Base-by-base conservation (phyloP, 1,284 basidiomycete genomes). In the Naganishia sp. region DNA sequence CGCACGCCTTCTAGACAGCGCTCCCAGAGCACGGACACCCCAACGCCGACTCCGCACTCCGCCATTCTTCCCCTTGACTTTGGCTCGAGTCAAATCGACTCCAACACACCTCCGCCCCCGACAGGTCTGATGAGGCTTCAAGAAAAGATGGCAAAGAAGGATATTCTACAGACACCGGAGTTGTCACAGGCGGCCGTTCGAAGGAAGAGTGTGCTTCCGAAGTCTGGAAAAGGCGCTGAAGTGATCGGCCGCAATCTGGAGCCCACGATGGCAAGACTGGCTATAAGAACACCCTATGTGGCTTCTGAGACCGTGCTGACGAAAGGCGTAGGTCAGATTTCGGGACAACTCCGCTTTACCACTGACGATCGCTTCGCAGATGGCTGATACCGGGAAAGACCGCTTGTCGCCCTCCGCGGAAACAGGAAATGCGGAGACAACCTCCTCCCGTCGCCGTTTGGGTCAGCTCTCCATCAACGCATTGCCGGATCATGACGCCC, bases 171-270 rank as follows among this genome's bases (percentile, higher is more conserved):
- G 21, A 25, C 50, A 15, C 25, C 43, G 11, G 33, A 54, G 43
- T 54, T 55, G 50, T 45, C 52, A 10, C 53, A 54, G 33, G 52
- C 61, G n/a, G 56, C 57, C 10, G 64, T 68, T 36, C 55, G 68
- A 49, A 36, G 68, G 16, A 69, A 69, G 46, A 66, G 64, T 52
- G 65, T 69, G 31, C 56, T 66, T 43, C 65, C 68, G 7, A 69
- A 61, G 48, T 66, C 65, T 4, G 63, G 64, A 13, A 65, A 59
- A 39, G 64, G 46, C 44, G 59, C 53, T 18, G 42, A 46, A 16
- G 16, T 46, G 15, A 25, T 15, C 2, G 13, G 33, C 11, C 52
- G 33, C 11, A 61, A 61, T 21, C 36, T 36, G 7, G 48, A 21
- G n/a, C 50, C 39, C 16, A 21, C 53, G n/a, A 36, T 55, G 33